phyloP scores from a whole-genome alignment of 306 rosid genomes.

The Fragaria vesca region DNA sequence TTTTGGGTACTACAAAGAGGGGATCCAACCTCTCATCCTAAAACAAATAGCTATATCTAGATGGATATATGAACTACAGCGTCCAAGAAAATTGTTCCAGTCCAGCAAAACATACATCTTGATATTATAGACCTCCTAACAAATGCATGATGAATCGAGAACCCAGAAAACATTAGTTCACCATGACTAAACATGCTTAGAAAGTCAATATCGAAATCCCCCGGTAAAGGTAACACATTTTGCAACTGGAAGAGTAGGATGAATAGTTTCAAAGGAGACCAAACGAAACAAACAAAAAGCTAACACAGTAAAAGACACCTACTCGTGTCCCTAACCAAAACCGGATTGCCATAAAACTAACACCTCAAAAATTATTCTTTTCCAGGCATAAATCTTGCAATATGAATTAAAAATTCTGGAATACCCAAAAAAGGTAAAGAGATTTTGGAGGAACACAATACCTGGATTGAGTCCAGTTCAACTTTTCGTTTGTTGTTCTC shows the following conservation, averaged over 20 bases:
- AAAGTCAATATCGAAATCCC: not conserved
- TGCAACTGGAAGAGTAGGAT: not conserved
- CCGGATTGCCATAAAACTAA: not conserved
- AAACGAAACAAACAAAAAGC: not conserved
- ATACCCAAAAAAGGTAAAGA: not conserved
- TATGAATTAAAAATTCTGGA: not conserved
- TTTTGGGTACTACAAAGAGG: too few species aligned
- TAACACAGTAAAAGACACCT: not conserved
- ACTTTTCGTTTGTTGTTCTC: slow-evolving; percentile 92
- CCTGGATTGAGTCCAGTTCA: slow-evolving; percentile 98
- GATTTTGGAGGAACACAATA: slow-evolving; percentile 30
- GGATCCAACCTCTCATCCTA: not conserved
- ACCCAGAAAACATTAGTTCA: not conserved
- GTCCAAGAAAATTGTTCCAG: not conserved
- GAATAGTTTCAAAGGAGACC: not conserved
- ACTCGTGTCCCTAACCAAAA: not conserved
- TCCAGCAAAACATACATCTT: not conserved
- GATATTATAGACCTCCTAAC: slow-evolving; percentile 3
- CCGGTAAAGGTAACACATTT: not conserved
- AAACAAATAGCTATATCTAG: not conserved
- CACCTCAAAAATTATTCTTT: not conserved
- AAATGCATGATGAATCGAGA: not conserved
- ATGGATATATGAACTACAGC: not conserved
- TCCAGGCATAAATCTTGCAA: not conserved
- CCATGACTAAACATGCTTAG: not conserved